Evolutionary conservation across 257 asterid genomes (phyloP).

Genomic region (Leonotis leonurus): DNA sequence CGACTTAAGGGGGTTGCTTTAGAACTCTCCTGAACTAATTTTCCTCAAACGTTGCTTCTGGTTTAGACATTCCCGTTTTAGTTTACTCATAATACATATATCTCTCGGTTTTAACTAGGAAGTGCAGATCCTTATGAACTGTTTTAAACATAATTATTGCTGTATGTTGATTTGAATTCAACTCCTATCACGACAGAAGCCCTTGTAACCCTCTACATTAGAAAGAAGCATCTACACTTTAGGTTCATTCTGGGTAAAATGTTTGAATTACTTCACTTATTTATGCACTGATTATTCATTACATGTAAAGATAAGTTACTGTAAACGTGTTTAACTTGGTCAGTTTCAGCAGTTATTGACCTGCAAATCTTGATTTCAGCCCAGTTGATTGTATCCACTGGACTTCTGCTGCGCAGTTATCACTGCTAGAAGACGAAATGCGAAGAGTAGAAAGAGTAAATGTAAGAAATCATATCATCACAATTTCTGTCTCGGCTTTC

Average conservation of each 20-base stretch:
- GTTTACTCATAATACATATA: too few relatives aligned
- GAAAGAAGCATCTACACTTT: too few relatives aligned
- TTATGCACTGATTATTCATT: neutral
- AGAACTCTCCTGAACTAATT: neutral
- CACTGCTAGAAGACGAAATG: conserved; percentile 98
- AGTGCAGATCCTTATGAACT: too few relatives aligned
- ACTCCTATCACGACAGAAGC: too few relatives aligned
- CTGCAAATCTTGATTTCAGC: conserved; percentile 45
- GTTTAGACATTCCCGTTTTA: too few relatives aligned
- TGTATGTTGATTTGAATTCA: too few relatives aligned
- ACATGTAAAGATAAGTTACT: neutral
- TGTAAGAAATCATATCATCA: conserved; percentile 37
- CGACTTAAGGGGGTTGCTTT: neutral
- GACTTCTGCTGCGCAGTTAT: conserved; percentile 95
- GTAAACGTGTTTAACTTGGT: neutral
- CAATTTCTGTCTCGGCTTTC: neutral
- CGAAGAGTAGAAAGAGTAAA: conserved; percentile 96
- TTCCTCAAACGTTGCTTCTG: too few relatives aligned
- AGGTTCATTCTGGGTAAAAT: too few relatives aligned
- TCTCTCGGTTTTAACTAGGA: too few relatives aligned
- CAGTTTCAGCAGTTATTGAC: conserved; percentile 16
- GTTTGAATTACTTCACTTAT: neutral
- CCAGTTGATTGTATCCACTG: conserved; percentile 96
- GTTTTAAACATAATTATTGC: too few relatives aligned
- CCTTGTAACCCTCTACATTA: too few relatives aligned